Conservation (phyloP, 2,329 filamentous ascomycete genomes). For the Myriosclerotinia duriaeana region DNA sequence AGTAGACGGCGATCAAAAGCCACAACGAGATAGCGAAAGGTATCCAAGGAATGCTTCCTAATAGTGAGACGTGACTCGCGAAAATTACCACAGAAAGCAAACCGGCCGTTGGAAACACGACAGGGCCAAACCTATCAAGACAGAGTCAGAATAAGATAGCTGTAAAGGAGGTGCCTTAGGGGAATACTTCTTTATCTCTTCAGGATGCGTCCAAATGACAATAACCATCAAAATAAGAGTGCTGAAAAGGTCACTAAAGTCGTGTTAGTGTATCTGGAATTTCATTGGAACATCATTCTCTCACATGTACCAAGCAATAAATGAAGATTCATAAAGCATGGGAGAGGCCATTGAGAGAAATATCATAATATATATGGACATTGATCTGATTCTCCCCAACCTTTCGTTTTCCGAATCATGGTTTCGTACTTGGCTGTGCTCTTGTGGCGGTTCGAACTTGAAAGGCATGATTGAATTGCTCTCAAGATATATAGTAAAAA, state of each 20-base stretch:
- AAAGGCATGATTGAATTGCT: not conserved
- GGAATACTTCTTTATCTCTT: constrained; percentile 27
- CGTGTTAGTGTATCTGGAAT: not conserved
- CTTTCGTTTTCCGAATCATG: not conserved
- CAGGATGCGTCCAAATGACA: constrained; percentile 21
- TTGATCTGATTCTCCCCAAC: not conserved
- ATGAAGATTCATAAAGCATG: constrained; percentile 24
- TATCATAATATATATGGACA: constrained; percentile 23
- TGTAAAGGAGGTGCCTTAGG: not conserved
- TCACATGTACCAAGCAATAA: constrained; percentile 24
- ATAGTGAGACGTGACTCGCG: constrained; percentile 21
- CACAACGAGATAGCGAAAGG: constrained; percentile 25
- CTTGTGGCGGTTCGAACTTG: not conserved
- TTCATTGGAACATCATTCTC: not conserved
- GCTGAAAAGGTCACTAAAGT: constrained; percentile 13
- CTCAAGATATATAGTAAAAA: not conserved
- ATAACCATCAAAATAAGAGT: constrained; percentile 14
- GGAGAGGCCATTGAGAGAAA: constrained; percentile 26
- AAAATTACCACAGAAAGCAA: constrained; percentile 9
- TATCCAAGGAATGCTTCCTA: constrained; percentile 25
- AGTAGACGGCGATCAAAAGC: constrained; percentile 26
- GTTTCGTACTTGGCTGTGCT: not conserved
- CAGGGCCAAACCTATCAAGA: constrained; percentile 11
- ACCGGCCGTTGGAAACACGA: not conserved
- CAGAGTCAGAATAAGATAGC: constrained; percentile 3